Evolutionary conservation across 805 yeast species (phyloP), one percentile per base, ranked within the genome.

Genomic region (Candida stauntonica): DNA sequence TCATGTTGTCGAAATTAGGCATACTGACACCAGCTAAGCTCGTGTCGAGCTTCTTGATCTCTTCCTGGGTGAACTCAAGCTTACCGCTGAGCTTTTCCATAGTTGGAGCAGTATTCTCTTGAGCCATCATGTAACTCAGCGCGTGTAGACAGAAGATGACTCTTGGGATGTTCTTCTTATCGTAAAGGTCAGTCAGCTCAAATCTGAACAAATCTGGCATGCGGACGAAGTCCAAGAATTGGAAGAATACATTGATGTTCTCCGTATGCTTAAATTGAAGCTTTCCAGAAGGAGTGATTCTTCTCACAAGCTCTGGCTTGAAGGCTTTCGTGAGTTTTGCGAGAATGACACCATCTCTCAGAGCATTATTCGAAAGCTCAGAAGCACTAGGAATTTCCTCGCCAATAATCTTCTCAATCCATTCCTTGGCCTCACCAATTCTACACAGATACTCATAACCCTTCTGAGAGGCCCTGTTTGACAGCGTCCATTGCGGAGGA

Each of bases 111-210:
- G 64, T 62, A 18, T 71, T 68, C 42, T 63, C 66, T 36, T 66
- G 67, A 16, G 81, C 72, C 39, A 93, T 68, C 57, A 86, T 76
- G 49, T 76, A 86, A 35, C 88, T 79, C 47, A 91, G 63, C 3
- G 96, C 96, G 64, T 91, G 96, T 26, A 93, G 62, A 50, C 97
- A 89, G 61, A 87, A 88, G 57, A 93, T 83, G 18, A 93, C 98
- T 55, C 86, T 89, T 13, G 98, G 98, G 16, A 89, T 75, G 55
- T 91, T 85, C 54, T 87, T 89, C 55, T 82, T 81, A 55, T 93
- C 97, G 62, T 88, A 93, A 26, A 93, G 68, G 61, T 93, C 99
- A 4, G 95, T 88, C 42, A 89, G 73, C 58, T 91, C 99, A 57
- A 93, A 93, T 34, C 84, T 73, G 59, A 89, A 93, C 38, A 88